Base-by-base conservation (phyloP, 805 yeast species). In the Saturnispora halmiae region DNA sequence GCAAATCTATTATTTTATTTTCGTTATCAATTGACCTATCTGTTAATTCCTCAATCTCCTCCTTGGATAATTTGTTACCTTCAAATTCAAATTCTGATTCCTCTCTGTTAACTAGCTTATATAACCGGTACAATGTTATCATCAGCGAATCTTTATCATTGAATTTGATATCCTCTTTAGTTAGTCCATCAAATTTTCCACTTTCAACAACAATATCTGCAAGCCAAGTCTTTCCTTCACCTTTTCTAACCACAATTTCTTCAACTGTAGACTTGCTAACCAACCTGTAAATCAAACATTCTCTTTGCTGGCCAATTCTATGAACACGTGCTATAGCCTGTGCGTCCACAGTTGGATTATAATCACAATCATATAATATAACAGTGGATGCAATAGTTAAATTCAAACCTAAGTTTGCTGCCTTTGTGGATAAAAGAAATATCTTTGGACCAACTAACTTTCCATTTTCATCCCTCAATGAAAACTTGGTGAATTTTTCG, bases 241-340 rank as follows among this genome's bases (percentile, higher is more conserved):
- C 94, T 47, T 77, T 77, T 22, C 82, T 75, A 25, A 92, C 68
- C 34, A 92, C 65, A 13, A 84, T 69, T 53, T 87, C 92, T 60
- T 90, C 98, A 22, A 88, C 73, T 1, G 96, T 84, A 49, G 82
- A 77, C 29, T 75, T 72, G 8, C 84, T 72, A 14, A 87, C 79
- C 19, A 92, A 68, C 46, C 97, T 70, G 55, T 80, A 85, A 1
- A 90, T 73, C 18, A 84, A 67, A 4, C 88, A 95, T 1, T 96
- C 96, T 41, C 73, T 76, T 1, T 65, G 69, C 58, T 90, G 98
- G 0, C 97, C 97, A 41, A 92, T 85, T 54, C 98, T 68, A 56
- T 90, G 97, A 10, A 83, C 94, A 41, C 98, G 69, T 52, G 88
- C 97, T 77, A 90, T 90, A 0, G 97, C 97, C 58, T 90, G 98